A percentile compares a stretch with the other conserved stretches of the same genome.
Conservation (phyloP, 1,139 yeast genomes). For the Hyphopichia khmerensis region DNA sequence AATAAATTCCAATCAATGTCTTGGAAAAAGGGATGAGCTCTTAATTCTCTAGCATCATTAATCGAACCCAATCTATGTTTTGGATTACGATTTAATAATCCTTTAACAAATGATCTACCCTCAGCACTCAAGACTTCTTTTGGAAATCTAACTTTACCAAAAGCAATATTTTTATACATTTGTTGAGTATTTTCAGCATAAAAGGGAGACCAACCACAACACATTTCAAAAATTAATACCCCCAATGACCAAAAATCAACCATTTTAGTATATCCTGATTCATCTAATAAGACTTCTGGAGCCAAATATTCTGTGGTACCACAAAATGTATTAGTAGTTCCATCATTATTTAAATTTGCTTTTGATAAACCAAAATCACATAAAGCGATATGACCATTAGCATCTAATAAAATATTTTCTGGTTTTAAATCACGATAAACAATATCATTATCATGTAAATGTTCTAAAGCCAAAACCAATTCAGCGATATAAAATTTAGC, state of each 20-base stretch:
- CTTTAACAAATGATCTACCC: slow-evolving; percentile 93
- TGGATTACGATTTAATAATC: slow-evolving; percentile 91
- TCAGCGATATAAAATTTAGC: slow-evolving; percentile 94
- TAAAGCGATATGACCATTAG: slow-evolving; percentile 95
- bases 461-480: slow-evolving; percentile 86
- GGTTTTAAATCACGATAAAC: slow-evolving; percentile 95
- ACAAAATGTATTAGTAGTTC: slow-evolving; percentile 91
- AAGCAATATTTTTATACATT: slow-evolving; percentile 97
- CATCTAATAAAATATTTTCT: slow-evolving; percentile 87
- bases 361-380: slow-evolving; percentile 98
- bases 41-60: slow-evolving; percentile 87
- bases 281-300: slow-evolving; percentile 78
- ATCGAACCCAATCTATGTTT: slow-evolving; percentile 88
- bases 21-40: slow-evolving; percentile 85
- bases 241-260: slow-evolving; percentile 87
- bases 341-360: slow-evolving; percentile 84
- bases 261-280: slow-evolving; percentile 82
- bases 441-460: slow-evolving; percentile 85
- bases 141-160: slow-evolving; percentile 96
- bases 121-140: slow-evolving; percentile 89
- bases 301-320: slow-evolving; percentile 96
- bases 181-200: slow-evolving; percentile 97
- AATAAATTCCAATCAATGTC: slow-evolving; percentile 89
- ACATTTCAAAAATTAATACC: slow-evolving; percentile 80
- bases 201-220: slow-evolving; percentile 99